Evolutionary conservation across 495 filamentous ascomycete species (phyloP).

Genomic region (Aspergillus nidulans): DNA sequence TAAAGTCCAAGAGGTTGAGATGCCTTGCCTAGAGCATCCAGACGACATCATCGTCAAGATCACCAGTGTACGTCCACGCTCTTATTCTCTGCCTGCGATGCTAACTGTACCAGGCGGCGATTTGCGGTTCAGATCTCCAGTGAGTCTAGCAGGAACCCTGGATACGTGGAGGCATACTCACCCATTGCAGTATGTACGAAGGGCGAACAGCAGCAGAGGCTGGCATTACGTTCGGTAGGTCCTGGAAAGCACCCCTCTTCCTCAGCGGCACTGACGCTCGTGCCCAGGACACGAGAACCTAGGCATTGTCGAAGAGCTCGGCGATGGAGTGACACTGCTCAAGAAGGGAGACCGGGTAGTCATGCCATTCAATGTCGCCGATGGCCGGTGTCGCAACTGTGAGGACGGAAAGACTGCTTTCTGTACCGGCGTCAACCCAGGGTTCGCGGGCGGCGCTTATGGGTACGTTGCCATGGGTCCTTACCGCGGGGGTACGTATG

Average conservation of each 20-base stretch:
- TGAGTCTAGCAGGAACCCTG: slow-evolving; percentile 7
- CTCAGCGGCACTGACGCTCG: neutral
- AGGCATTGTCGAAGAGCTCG: slow-evolving; percentile 44
- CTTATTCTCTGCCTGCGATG: neutral
- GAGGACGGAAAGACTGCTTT: slow-evolving; percentile 56
- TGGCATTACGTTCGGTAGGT: slow-evolving; percentile 47
- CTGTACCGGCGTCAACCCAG: slow-evolving; percentile 54
- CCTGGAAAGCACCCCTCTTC: neutral
- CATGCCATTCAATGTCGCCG: slow-evolving; percentile 56
- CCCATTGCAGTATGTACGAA: slow-evolving; percentile 44
- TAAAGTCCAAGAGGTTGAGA: slow-evolving; percentile 43
- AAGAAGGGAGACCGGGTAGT: slow-evolving; percentile 53
- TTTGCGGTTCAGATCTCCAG: slow-evolving; percentile 48
- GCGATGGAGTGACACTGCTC: slow-evolving; percentile 44
- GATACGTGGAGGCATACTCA: slow-evolving; percentile 10
- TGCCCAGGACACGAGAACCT: slow-evolving; percentile 58
- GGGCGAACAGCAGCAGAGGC: slow-evolving; percentile 47
- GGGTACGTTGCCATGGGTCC: slow-evolving; percentile 58
- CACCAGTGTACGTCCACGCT: slow-evolving; percentile 41
- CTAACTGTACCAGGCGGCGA: slow-evolving; percentile 31
- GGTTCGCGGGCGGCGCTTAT: slow-evolving; percentile 57
- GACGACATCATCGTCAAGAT: slow-evolving; percentile 54
- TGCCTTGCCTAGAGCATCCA: slow-evolving; percentile 48
- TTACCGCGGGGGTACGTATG: slow-evolving; percentile 41
- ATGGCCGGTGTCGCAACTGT: slow-evolving; percentile 55